A percentile compares a stretch with the other conserved stretches of the same genome.
phyloP scores from a whole-genome alignment of 768 basidiomycete genomes.

The Lanmaoa pseudosensibilis region DNA sequence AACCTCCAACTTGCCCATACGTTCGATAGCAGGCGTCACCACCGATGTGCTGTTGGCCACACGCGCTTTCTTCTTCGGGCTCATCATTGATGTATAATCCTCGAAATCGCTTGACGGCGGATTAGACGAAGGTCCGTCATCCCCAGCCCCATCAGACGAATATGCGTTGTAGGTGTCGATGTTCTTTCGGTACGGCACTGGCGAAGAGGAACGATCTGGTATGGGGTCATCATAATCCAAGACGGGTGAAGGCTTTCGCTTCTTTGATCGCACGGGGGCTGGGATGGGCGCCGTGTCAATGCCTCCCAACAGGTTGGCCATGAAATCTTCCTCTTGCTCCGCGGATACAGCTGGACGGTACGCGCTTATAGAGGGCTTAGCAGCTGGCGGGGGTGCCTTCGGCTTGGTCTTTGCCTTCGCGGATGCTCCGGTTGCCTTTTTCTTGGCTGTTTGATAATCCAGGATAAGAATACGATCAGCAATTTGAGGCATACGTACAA shows the following conservation, averaged over 20 bases:
- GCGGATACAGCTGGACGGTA: conserved; percentile 77
- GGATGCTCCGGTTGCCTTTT: conserved; percentile 18
- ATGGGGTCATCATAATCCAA: conserved; percentile 37
- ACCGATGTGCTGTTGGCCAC: conserved; percentile 41
- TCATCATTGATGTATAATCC: conserved; percentile 49
- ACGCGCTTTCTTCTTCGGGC: conserved; percentile 67
- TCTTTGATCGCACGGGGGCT: conserved; percentile 43
- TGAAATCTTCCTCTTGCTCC: conserved; percentile 86
- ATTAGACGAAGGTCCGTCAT: conserved; percentile 25
- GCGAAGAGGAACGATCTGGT: conserved; percentile 39
- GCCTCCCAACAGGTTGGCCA: conserved; percentile 74
- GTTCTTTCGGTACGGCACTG: conserved; percentile 37
- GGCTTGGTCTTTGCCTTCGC: conserved; percentile 40
- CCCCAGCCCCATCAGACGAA: conserved; percentile 38
- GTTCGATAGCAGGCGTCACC: conserved; percentile 56
- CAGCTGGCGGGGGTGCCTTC: conserved; percentile 50
- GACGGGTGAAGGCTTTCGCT: conserved; percentile 65
- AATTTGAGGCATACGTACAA: conserved; percentile 30
- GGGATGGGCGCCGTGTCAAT: conserved; percentile 56
- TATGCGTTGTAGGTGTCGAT: conserved; percentile 33
- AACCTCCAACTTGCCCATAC: conserved; percentile 60
- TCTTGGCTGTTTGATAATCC: conserved; percentile 28
- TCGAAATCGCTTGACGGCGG: conserved; percentile 51
- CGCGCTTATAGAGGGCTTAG: conserved; percentile 66
- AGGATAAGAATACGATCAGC: neutral